These are phyloP conservation scores for Candida nemodendra DNA, from an alignment of 805 yeast species.

Conservation along the genomic window DNA sequence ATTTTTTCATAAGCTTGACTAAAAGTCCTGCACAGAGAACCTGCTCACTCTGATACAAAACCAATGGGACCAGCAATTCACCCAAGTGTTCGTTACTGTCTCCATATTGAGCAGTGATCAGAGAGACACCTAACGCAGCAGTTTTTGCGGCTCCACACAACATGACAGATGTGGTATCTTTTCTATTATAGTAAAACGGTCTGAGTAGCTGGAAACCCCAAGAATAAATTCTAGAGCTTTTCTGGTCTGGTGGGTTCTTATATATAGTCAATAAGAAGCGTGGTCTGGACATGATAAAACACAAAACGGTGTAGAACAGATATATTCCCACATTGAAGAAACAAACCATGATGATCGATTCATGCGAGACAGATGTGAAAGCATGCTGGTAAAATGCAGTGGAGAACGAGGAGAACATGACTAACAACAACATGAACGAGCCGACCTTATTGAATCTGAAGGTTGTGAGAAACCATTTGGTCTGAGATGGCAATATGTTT, in stretches of 20 bases:
- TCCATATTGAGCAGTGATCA: constrained; percentile 67
- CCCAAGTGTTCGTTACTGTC: constrained; percentile 60
- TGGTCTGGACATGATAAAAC: constrained; percentile 63
- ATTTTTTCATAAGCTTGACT: constrained; percentile 62
- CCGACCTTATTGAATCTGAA: constrained; percentile 72
- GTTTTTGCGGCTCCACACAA: constrained; percentile 93
- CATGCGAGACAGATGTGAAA: constrained; percentile 50
- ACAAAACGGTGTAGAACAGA: constrained; percentile 67
- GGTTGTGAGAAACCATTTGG: constrained; percentile 55
- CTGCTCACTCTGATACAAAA: constrained; percentile 84
- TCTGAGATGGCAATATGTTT: constrained; percentile 63
- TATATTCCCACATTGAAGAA: constrained; percentile 83
- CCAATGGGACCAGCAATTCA: constrained; percentile 73
- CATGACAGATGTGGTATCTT: constrained; percentile 77
- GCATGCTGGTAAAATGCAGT: constrained; percentile 86
- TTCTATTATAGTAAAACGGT: constrained; percentile 69
- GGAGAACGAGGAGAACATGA: constrained; percentile 62
- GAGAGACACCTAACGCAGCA: constrained; percentile 86
- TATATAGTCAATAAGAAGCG: constrained; percentile 42
- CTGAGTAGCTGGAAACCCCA: constrained; percentile 42
- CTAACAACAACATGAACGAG: constrained; percentile 70
- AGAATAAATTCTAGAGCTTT: constrained; percentile 44
- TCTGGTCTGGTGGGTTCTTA: constrained; percentile 45
- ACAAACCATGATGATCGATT: constrained; percentile 70
- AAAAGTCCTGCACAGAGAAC: constrained; percentile 77